Evolutionary conservation across 345 rosid genomes (phyloP), one percentile per base, ranked within the genome.

Genomic region (Gossypium herbaceum): DNA sequence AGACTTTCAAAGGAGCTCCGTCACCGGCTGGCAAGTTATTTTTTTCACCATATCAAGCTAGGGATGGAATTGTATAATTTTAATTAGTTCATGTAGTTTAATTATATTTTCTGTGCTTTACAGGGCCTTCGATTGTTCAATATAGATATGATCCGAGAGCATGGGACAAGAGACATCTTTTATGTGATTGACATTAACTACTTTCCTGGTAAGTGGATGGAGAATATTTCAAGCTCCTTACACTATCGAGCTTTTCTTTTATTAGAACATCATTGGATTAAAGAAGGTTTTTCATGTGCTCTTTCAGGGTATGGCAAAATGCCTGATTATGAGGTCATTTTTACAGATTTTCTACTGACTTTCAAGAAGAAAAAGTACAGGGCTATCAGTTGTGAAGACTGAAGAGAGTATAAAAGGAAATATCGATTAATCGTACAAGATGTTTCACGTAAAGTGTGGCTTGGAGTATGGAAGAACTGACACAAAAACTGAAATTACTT

Each of bases 151-250:
- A 92, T 94, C 55, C 86, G 97, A 44, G 93, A 91, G 79, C 86
- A 91, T 77, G 97, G 90, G 78, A 85, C 86, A 45, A 87, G 75
- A 79, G 92, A 94, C 41, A 72, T 79, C 69, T 94, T 86, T 83
- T 91, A 89, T 73, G 98, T 92, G 71, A 88, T 94, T 25, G 97
- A 94, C 89, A 94, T 92, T 80, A 94, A 94, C 83, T 94, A 92
- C 82, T 94, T 94, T 79, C 97, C 97, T 73, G 97, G 97, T 81
- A 86, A 84, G 94, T 88, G 56, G 61, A 59, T 25, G 58, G 20
- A 15, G 16, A 13, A 25, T 24, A 24, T 25, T 24, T 5, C 39
- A 34, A 34, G 55, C 55, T 51, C 7, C 55, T 1, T 13, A 16
- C 19, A 51, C 55, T 3, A 11, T 50, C 41, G 41, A 34, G 41